A percentile compares a stretch with the other conserved stretches of the same genome.
phyloP scores from a whole-genome alignment of 1,139 yeast genomes.

The Geotrichum phurueaensis region DNA sequence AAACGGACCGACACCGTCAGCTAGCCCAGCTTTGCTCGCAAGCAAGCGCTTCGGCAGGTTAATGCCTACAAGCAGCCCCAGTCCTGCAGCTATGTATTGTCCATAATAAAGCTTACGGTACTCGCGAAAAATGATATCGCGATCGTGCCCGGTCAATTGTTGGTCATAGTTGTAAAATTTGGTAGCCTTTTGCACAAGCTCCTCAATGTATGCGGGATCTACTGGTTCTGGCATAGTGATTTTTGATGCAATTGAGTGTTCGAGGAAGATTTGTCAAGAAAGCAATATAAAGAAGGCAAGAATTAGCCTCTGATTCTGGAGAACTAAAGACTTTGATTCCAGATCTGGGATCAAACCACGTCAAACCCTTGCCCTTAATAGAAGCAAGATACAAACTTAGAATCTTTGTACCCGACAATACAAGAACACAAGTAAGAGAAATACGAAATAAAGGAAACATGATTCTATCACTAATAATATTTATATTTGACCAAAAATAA shows the following conservation, averaged over 20 bases:
- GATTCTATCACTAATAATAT: background rate
- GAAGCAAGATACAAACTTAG: background rate
- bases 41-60: conserved; percentile 1
- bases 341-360: background rate
- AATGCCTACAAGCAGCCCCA: conserved; percentile 10
- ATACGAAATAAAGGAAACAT: background rate
- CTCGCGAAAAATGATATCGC: conserved; percentile 7
- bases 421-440: background rate
- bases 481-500: background rate
- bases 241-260: background rate
- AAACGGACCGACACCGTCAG: background rate
- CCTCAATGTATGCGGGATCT: conserved; percentile 4
- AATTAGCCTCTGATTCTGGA: background rate
- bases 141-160: conserved; percentile 10
- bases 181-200: conserved; percentile 9
- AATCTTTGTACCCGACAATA: background rate
- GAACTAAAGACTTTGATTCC: background rate
- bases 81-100: conserved; percentile 13
- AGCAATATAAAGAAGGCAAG: background rate
- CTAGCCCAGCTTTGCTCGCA: background rate
- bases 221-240: background rate
- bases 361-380: background rate
- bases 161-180: conserved; percentile 12
- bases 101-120: conserved; percentile 11
- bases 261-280: conserved; percentile 3